Evolutionary conservation across 306 rosid species (phyloP), one percentile per base, ranked within the genome.

Genomic region (Boehmeria nivea): DNA sequence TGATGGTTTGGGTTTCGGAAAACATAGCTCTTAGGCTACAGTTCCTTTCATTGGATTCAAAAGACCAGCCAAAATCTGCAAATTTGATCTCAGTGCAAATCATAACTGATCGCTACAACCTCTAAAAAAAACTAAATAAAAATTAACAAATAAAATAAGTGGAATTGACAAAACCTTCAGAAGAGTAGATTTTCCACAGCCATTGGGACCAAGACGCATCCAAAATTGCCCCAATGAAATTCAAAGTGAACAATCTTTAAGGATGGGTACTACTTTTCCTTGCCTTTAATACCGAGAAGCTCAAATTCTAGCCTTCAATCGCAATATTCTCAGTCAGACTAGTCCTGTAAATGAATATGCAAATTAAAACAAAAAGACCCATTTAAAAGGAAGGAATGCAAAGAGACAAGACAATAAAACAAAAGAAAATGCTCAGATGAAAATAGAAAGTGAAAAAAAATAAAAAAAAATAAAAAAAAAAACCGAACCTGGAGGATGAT

Each of bases 171-270:
- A 11, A 3, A 86, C 95, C 85, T 86, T 86, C 69, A 86, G 68
- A 66, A 83, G 91, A 60, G 95, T 86, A 44, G 95, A 86, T 78
- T 86, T 86, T 28, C 95, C 91, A 20, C 88, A 83, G 18, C 95
- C 95, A 60, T 86, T 86, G 54, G 95, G 91, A 50, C 95, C 95
- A 66, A 86, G 95, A 66, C 83, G 91, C 95, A 83, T 86, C 95
- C 95, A 86, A 42, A 86, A 83, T 70, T 86, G 82, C 9, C 95
- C 91, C 31, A 76, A 71, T 65, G 95, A 91, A 64, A 86, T 81
- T 56, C 81, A 69, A 63, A 86, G 45, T 1, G 95, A 73, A 39
- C 95, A 86, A 72, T 83, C 91, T 50, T 69, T 72, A 38, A 86
- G 95, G 73, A 76, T 77, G 0, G 73, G 83, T 5, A 76, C 71